Evolutionary conservation across 116 monocot genomes (phyloP).

Genomic region (Iris pallida): DNA sequence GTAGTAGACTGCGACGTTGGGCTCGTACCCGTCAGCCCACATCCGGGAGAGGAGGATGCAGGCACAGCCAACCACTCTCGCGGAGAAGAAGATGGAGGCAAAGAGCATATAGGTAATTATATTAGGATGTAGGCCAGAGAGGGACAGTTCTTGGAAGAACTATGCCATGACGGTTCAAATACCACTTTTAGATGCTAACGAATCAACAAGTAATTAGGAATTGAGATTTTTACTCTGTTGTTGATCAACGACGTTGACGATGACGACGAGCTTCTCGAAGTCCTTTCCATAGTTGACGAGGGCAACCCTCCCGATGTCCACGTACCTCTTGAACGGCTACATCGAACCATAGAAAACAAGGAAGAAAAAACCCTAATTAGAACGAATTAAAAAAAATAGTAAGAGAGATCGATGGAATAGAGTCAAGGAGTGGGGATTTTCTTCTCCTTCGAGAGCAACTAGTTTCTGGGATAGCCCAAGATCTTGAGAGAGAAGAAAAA

Average conservation of each 20-base stretch:
- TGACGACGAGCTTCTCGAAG: constrained; percentile 32
- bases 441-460: no score
- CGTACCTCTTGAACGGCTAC: constrained; percentile 33
- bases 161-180: constrained; percentile 1
- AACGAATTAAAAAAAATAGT: no score
- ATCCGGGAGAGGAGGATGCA: not conserved
- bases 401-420: no score
- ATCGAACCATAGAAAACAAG: not conserved
- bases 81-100: constrained; percentile 16
- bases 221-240: constrained; percentile 16
- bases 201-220: no score
- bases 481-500: no score
- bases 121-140: not conserved
- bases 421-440: no score
- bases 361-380: not conserved
- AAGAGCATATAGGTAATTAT: constrained; percentile 21
- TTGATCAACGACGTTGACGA: constrained; percentile 33
- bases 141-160: constrained; percentile 18
- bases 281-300: constrained; percentile 41
- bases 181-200: no score
- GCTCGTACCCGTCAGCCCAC: constrained; percentile 8
- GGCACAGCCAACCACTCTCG: constrained; percentile 5
- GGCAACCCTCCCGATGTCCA: constrained; percentile 38
- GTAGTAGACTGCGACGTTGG: constrained; percentile 25
- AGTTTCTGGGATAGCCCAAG: no score